Conservation (phyloP, 441 rosid genomes). For the Adansonia rubrostipa region DNA sequence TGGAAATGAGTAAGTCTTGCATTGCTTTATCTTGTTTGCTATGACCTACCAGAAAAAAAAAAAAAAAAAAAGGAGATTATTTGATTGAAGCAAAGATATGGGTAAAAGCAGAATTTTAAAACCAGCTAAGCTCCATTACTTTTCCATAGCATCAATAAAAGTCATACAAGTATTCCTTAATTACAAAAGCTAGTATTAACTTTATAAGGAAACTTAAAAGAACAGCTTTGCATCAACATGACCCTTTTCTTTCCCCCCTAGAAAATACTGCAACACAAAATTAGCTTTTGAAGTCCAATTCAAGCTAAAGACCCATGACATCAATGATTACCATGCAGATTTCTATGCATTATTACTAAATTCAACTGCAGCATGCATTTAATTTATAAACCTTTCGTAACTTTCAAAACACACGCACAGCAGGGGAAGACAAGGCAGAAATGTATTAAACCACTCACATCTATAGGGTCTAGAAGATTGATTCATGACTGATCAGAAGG, state of each 20-base stretch:
- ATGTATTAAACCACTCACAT: constrained; percentile 56
- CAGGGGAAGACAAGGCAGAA: constrained; percentile 24
- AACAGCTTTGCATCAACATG: not conserved
- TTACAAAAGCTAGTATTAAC: not conserved
- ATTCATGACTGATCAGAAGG: constrained; percentile 92
- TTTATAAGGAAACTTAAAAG: not conserved
- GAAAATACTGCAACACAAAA: not conserved
- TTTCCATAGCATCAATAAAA: not conserved
- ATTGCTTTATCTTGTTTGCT: constrained; percentile 89
- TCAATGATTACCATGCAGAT: constrained; percentile 6
- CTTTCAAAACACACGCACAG: not conserved
- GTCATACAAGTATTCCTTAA: not conserved
- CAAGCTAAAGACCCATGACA: not conserved
- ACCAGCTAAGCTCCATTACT: not conserved
- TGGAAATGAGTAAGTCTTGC: constrained; percentile 88
- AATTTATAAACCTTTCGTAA: not conserved
- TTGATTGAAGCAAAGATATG: not conserved
- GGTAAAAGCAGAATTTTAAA: not conserved
- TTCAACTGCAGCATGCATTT: not conserved
- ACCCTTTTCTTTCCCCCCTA: not conserved
- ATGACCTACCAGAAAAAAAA: constrained; percentile 55
- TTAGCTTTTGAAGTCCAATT: not conserved
- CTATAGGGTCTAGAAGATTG: constrained; percentile 95
- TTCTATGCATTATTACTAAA: not conserved
- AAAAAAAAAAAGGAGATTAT: not conserved